A percentile compares a stretch with the other conserved stretches of the same genome.
Evolutionary conservation across 495 filamentous ascomycete species (phyloP).

Genomic region (Penicillium bovifimosum): DNA sequence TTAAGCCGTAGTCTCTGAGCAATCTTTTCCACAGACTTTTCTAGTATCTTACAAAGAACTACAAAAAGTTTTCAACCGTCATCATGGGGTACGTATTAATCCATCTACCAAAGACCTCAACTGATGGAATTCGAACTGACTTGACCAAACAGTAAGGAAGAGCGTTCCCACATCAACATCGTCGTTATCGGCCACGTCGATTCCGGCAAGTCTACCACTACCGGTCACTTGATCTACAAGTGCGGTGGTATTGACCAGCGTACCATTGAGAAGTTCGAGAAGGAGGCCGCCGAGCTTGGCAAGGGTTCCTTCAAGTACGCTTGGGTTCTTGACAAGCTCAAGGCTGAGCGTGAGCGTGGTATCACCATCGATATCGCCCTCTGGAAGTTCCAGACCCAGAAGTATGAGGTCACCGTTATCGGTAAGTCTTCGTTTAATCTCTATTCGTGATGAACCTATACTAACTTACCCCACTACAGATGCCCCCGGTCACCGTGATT

Average conservation of each 20-base stretch:
- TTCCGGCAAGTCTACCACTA: conserved; percentile 99
- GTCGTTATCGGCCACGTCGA: conserved; percentile 99
- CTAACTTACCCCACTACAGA: conserved; percentile 46
- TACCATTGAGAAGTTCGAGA: conserved; percentile 99
- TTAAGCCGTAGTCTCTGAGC: conserved; percentile 49
- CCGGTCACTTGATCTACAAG: conserved; percentile 99
- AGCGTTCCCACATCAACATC: conserved; percentile 86
- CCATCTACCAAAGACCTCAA: too few species aligned
- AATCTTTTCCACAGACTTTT: conserved; percentile 30
- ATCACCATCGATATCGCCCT: conserved; percentile 99
- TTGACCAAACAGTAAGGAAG: conserved; percentile 63
- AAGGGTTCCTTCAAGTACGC: conserved; percentile 99
- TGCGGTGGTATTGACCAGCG: conserved; percentile 99
- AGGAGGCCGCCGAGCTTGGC: conserved; percentile 99
- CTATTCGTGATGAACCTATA: conserved; percentile 4
- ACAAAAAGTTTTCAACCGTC: conserved; percentile 42
- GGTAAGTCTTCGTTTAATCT: conserved; percentile 49
- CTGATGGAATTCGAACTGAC: not conserved
- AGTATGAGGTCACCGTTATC: conserved; percentile 99
- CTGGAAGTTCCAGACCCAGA: conserved; percentile 99
- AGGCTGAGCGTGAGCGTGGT: conserved; percentile 99
- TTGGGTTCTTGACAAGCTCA: conserved; percentile 99
- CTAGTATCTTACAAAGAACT: conserved; percentile 44
- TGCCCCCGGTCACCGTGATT: conserved; percentile 99
- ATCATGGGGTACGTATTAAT: conserved; percentile 47